A percentile compares a stretch with the other conserved stretches of the same genome.
Evolutionary conservation across 2,329 filamentous ascomycete species (phyloP).

Genomic region (Aspergillus flavus): DNA sequence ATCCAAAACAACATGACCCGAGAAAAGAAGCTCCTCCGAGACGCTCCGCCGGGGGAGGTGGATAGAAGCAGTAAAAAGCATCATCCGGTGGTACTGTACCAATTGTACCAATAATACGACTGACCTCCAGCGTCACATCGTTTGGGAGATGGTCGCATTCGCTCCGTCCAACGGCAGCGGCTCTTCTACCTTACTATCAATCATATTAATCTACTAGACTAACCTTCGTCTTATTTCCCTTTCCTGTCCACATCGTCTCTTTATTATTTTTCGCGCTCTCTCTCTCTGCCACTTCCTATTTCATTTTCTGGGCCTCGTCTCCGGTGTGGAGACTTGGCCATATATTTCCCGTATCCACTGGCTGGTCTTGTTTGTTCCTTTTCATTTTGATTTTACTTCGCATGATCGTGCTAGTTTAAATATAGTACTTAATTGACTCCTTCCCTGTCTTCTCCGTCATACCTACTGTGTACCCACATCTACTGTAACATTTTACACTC

Average conservation of each 20-base stretch:
- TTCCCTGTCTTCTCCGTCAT: conserved; percentile 4
- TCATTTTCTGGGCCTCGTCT: conserved; percentile 4
- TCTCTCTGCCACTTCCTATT: conserved; percentile 8
- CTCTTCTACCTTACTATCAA: conserved; percentile 7
- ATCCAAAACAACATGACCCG: background rate
- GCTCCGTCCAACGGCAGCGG: conserved; percentile 19
- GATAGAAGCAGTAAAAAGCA: background rate
- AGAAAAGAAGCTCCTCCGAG: background rate
- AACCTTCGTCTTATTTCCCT: conserved; percentile 4
- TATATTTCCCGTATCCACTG: conserved; percentile 20
- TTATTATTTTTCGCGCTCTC: conserved; percentile 11
- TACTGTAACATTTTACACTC: background rate
- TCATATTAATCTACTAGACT: conserved; percentile 1
- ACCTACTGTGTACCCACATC: conserved; percentile 1
- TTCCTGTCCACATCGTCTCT: conserved; percentile 7
- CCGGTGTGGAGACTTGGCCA: conserved; percentile 20
- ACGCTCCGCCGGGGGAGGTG: conserved; percentile 3
- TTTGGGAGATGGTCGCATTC: conserved; percentile 39
- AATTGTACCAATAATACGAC: conserved; percentile 11
- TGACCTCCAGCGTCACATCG: conserved; percentile 37
- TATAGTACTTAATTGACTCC: conserved; percentile 3
- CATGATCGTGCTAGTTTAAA: conserved; percentile 1
- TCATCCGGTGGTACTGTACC: conserved; percentile 5
- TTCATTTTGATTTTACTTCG: conserved; percentile 2
- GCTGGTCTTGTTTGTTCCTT: conserved; percentile 6